Percentiles rank a stretch among this genome's conserved stretches.
Conservation (phyloP, 139 green algal genomes). For the Chlamydomonas sphaeroides region DNA sequence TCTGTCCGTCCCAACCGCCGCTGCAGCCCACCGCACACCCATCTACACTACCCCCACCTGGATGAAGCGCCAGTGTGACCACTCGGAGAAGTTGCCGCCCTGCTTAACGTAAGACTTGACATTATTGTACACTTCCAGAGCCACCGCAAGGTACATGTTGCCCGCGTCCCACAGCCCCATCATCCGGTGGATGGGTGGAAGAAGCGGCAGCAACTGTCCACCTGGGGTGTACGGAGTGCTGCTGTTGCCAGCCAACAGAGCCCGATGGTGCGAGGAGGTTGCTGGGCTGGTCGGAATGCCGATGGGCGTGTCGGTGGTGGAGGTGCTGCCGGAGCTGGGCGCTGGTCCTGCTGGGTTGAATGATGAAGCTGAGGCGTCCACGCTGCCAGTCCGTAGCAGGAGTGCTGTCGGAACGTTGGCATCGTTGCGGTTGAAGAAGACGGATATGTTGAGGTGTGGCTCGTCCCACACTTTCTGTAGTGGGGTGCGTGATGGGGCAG, state of each 20-base stretch:
- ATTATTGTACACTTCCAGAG: not conserved
- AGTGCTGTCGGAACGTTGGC: too few species aligned
- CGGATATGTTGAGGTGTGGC: not conserved
- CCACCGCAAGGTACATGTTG: not conserved
- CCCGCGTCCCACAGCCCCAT: slow-evolving; percentile 23
- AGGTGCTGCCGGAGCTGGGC: too few species aligned
- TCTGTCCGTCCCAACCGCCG: too few species aligned
- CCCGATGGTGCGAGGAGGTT: too few species aligned
- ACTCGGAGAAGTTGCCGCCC: not conserved
- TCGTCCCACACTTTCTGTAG: slow-evolving; percentile 3
- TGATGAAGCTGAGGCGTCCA: too few species aligned
- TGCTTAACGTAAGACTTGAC: not conserved
- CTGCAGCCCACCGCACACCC: too few species aligned
- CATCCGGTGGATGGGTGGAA: not conserved
- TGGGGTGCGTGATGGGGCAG: not conserved
- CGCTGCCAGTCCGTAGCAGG: too few species aligned
- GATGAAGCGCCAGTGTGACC: not conserved
- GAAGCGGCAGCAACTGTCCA: not conserved
- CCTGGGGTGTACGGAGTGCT: too few species aligned
- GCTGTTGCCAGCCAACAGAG: too few species aligned
- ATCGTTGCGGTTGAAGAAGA: slow-evolving; percentile 1
- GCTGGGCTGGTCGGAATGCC: not conserved
- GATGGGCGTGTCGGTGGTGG: not conserved
- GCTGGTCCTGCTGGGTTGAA: too few species aligned
- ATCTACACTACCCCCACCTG: not conserved